These are phyloP conservation scores for Fusarium chuoi DNA, from an alignment of 2,329 filamentous ascomycete species.

Conservation along the genomic window DNA sequence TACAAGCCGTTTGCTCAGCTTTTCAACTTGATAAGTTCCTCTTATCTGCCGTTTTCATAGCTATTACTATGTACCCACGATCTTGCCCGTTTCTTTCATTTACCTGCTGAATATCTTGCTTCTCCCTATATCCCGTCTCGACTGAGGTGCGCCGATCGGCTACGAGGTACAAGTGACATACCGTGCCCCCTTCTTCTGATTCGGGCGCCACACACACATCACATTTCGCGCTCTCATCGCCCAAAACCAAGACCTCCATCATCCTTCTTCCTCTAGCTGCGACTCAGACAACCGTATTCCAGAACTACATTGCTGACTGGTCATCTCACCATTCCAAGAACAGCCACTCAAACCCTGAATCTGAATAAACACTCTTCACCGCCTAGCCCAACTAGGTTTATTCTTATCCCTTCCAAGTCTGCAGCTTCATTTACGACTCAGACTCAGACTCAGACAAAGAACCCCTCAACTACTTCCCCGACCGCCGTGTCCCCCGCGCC, in stretches of 20 bases:
- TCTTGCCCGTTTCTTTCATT: neutral
- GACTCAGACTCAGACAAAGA: conserved; percentile 26
- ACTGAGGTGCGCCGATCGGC: neutral
- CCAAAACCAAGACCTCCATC: conserved; percentile 25
- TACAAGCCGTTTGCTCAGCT: conserved; percentile 3
- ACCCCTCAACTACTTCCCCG: conserved; percentile 23
- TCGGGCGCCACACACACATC: conserved; percentile 23
- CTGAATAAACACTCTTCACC: conserved; percentile 37
- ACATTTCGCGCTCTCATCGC: conserved; percentile 26
- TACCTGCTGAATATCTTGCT: neutral
- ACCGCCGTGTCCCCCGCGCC: conserved; percentile 28
- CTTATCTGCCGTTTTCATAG: neutral
- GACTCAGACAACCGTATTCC: conserved; percentile 33
- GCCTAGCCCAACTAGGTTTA: conserved; percentile 30
- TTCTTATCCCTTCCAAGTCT: conserved; percentile 6
- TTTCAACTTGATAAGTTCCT: neutral
- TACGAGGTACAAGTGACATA: conserved; percentile 25
- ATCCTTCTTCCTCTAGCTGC: conserved; percentile 33
- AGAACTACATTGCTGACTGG: conserved; percentile 42
- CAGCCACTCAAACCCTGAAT: conserved; percentile 40
- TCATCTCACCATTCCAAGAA: conserved; percentile 44
- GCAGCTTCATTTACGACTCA: conserved; percentile 17
- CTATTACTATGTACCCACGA: neutral
- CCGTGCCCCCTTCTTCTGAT: conserved; percentile 19
- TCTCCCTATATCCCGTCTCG: neutral